Evolutionary conservation across 768 basidiomycete genomes (phyloP).

Genomic region (Suillus lakei): DNA sequence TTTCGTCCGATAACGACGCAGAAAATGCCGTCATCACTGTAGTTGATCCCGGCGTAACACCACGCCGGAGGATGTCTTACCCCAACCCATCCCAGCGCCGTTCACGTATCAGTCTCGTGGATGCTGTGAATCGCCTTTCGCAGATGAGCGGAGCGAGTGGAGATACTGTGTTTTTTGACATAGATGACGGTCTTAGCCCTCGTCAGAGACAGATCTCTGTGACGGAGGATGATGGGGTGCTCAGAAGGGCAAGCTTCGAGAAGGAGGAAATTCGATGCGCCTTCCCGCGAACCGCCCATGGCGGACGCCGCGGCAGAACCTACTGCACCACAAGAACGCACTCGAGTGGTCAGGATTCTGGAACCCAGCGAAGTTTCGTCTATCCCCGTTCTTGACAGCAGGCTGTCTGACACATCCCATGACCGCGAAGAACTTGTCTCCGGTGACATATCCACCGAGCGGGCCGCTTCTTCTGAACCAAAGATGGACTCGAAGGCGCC

Average conservation of each 20-base stretch:
- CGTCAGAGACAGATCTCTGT: conserved; percentile 1
- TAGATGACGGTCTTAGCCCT: neutral
- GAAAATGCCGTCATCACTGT: neutral
- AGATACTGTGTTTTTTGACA: conserved; percentile 31
- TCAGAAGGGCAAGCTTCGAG: conserved; percentile 4
- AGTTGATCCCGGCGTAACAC: neutral
- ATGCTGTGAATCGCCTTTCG: conserved; percentile 31
- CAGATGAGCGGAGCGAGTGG: conserved; percentile 28
- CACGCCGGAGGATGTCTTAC: conserved; percentile 25
- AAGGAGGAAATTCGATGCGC: neutral
- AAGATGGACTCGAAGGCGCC: neutral
- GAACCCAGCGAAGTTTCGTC: conserved; percentile 1
- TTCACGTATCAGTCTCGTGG: conserved; percentile 29
- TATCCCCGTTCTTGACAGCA: neutral
- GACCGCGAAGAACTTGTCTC: neutral
- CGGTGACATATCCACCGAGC: neutral
- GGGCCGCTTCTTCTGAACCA: neutral
- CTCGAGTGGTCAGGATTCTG: conserved; percentile 4
- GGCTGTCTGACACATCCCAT: neutral
- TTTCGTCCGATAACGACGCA: conserved; percentile 23
- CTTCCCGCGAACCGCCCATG: neutral
- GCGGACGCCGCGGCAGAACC: conserved; percentile 3
- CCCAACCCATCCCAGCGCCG: conserved; percentile 29
- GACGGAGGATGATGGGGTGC: conserved; percentile 7
- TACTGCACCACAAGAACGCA: neutral